Percentiles rank a stretch among this genome's conserved stretches.
phyloP scores from a whole-genome alignment of 2,329 filamentous ascomycete species.

The Penicillium corylophilum region DNA sequence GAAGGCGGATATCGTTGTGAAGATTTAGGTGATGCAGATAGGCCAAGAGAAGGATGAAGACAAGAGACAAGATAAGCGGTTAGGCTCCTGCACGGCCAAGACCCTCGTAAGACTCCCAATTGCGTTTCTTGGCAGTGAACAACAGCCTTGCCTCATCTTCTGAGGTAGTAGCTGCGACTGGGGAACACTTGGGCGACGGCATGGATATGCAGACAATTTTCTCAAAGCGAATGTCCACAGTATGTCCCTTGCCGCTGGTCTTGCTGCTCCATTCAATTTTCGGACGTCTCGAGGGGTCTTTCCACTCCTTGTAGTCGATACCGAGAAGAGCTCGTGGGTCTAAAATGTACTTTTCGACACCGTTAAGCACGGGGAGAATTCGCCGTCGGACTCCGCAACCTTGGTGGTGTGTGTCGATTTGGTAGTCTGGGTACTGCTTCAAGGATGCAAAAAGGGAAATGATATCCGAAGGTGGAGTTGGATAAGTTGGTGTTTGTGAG shows the following conservation, averaged over 20 bases:
- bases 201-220: conserved; percentile 23
- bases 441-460: conserved; percentile 36
- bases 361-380: conserved; percentile 40
- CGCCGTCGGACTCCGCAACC: conserved; percentile 45
- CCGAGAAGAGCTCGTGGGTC: conserved; percentile 35
- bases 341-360: conserved; percentile 37
- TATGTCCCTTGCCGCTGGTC: conserved; percentile 15
- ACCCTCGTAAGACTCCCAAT: conserved; percentile 33
- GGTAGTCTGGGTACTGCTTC: conserved; percentile 44
- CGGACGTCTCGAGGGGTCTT: not conserved
- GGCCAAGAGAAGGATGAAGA: not conserved
- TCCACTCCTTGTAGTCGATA: conserved; percentile 17
- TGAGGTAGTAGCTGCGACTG: not conserved
- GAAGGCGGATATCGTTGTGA: no score
- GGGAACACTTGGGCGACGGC: not conserved
- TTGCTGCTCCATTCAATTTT: conserved; percentile 22
- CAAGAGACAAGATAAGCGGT: not conserved
- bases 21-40: not conserved
- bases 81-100: not conserved
- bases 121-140: conserved; percentile 37
- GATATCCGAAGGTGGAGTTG: conserved; percentile 29
- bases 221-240: conserved; percentile 28
- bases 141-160: conserved; percentile 34
- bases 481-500: not conserved
- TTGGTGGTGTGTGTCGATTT: conserved; percentile 42